Base-by-base conservation (phyloP, 192 early-diverging fungal species). In the Funneliformis geosporum region DNA sequence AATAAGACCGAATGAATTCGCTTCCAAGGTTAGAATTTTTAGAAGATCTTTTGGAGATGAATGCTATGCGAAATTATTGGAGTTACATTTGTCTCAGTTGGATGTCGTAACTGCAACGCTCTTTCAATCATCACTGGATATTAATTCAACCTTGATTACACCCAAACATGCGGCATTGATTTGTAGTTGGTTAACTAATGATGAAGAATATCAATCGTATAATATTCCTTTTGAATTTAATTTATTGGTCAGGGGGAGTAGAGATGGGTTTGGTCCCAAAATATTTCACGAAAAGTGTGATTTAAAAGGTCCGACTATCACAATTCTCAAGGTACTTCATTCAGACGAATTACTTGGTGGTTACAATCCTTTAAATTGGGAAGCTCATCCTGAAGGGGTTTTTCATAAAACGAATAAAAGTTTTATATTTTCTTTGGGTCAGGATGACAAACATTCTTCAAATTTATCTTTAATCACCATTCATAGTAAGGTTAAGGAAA, bases 301-400 rank as follows among this genome's bases (percentile, higher is more conserved):
- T 40, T 39, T 39, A 16, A 68, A 39, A 4, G 66, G 66, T 38
- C 66, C 66, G 16, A 68, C 21, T 40, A 27, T 68, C 14, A 40
- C 39, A 12, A 40, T 68, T 18, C 16, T 68, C 14, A 68, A 68
- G 28, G 66, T 68, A 25, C 39, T 16, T 40, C 27, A 68, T 8
- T 68, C 66, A 68, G 66, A 27, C 28, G 66, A 68, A 28, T 16
- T 68, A 27, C 27, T 68, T 39, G 66, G 66, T 25, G 66, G 66
- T 10, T 68, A 25, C 28, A 68, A 68, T 25, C 66, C 66, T 28
- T 40, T 68, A 40, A 40, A 28, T 39, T 68, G 66, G 66, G 28
- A 68, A 40, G 39, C 66, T 12, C 27, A 28, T 28, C 5, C 66
- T 0, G 66, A 68, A 18, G 27, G 66, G 9, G 27, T 16, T 28